phyloP scores from a whole-genome alignment of 306 rosid genomes.

The Rosa persica region DNA sequence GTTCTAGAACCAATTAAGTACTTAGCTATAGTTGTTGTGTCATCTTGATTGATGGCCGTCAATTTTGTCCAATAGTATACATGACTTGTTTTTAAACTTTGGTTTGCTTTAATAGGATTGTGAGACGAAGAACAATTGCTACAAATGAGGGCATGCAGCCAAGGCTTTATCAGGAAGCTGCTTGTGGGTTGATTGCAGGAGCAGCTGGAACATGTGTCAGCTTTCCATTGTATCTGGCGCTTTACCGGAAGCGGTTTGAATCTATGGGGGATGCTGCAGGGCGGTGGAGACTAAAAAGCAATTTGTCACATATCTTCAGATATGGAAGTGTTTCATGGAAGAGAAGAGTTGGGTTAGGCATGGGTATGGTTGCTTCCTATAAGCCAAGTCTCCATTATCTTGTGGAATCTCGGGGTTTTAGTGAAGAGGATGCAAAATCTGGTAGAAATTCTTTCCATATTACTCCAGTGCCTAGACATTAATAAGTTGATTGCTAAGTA shows the following conservation, averaged over 20 bases:
- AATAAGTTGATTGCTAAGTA: too few species aligned
- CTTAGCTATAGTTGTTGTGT: too few species aligned
- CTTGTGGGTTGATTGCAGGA: conserved; percentile 13
- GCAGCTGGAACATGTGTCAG: not conserved
- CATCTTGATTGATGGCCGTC: not conserved
- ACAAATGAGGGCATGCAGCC: not conserved
- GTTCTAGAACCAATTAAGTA: not conserved
- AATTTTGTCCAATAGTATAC: not conserved
- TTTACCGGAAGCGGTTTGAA: not conserved
- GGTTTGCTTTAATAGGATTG: not conserved
- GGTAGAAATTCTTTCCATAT: not conserved
- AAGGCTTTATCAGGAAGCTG: conserved; percentile 7
- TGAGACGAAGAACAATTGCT: not conserved
- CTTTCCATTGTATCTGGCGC: not conserved
- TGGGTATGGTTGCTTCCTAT: conserved; percentile 9
- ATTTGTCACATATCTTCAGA: not conserved
- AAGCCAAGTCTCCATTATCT: not conserved
- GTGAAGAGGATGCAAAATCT: not conserved
- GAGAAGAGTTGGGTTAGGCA: not conserved
- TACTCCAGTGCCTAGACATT: not conserved
- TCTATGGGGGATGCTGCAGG: not conserved
- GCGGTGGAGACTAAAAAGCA: too few species aligned
- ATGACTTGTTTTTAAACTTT: too few species aligned
- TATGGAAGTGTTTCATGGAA: not conserved
- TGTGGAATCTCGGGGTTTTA: not conserved